These are phyloP conservation scores for Hypholoma fasciculare DNA, from an alignment of 768 basidiomycete genomes.

Conservation along the genomic window DNA sequence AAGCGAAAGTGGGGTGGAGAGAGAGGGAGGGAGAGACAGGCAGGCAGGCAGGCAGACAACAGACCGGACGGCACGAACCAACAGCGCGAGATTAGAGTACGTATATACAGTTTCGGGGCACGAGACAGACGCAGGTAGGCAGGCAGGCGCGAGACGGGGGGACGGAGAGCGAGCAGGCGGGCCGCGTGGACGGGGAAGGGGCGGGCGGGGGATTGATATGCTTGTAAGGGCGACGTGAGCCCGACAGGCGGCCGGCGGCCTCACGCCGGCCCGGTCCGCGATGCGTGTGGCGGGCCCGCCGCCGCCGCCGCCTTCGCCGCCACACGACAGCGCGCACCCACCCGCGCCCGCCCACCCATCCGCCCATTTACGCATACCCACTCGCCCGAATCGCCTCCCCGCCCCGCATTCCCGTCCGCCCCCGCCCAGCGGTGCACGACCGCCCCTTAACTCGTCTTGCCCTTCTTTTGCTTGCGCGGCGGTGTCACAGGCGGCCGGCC, in stretches of 20 bases:
- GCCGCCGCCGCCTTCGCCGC: neutral
- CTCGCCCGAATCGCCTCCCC: neutral
- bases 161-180: neutral
- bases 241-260: neutral
- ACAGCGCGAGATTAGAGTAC: conserved; percentile 1
- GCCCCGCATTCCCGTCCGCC: neutral
- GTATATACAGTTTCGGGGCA: neutral
- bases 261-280: neutral
- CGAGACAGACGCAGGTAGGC: neutral
- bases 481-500: conserved; percentile 91
- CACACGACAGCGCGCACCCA: neutral
- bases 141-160: neutral
- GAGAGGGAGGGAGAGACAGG: neutral
- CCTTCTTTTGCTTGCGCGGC: conserved; percentile 97
- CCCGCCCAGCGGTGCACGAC: neutral
- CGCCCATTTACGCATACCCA: no score
- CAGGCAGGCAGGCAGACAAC: neutral
- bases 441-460: conserved; percentile 43
- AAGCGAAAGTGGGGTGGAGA: neutral
- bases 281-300: neutral
- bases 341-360: no score
- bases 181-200: neutral
- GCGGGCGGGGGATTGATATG: neutral
- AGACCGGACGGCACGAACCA: neutral
- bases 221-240: neutral